Conservation (phyloP, 2,329 filamentous ascomycete species). For the Penicillium verrucosum region DNA sequence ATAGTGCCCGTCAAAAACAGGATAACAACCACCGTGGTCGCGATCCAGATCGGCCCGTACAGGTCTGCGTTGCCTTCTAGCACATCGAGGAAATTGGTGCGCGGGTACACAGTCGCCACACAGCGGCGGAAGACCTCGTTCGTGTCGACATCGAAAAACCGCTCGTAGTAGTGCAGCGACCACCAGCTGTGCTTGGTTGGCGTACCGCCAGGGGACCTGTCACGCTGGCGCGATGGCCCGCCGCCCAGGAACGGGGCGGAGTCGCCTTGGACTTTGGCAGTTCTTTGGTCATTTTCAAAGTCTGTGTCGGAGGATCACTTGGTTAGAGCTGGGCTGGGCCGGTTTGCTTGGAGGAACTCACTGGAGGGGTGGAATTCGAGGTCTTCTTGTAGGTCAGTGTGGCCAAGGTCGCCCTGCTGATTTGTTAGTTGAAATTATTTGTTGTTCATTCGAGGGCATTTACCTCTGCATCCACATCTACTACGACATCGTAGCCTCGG, state of each 20-base stretch:
- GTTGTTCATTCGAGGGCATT: conserved; percentile 12
- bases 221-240: conserved; percentile 37
- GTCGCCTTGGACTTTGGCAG: conserved; percentile 48
- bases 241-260: conserved; percentile 51
- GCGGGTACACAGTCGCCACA: conserved; percentile 82
- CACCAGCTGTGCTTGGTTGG: conserved; percentile 82
- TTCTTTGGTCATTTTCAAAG: conserved; percentile 63
- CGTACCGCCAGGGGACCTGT: conserved; percentile 40
- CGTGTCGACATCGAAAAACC: conserved; percentile 98
- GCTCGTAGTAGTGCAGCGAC: conserved; percentile 88
- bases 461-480: conserved; percentile 96
- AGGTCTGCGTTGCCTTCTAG: conserved; percentile 95
- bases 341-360: conserved; percentile 36
- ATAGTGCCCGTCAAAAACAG: conserved; percentile 94
- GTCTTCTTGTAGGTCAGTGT: conserved; percentile 97
- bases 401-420: conserved; percentile 84
- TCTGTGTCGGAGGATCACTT: conserved; percentile 40
- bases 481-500: conserved; percentile 93
- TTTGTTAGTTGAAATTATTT: conserved; percentile 11
- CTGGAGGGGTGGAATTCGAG: conserved; percentile 96
- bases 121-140: conserved; percentile 83
- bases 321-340: not conserved
- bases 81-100: conserved; percentile 93
- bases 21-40: conserved; percentile 93
- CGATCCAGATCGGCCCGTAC: conserved; percentile 98